phyloP scores from a whole-genome alignment of 1,284 basidiomycete species.

The Peniophora sp. region DNA sequence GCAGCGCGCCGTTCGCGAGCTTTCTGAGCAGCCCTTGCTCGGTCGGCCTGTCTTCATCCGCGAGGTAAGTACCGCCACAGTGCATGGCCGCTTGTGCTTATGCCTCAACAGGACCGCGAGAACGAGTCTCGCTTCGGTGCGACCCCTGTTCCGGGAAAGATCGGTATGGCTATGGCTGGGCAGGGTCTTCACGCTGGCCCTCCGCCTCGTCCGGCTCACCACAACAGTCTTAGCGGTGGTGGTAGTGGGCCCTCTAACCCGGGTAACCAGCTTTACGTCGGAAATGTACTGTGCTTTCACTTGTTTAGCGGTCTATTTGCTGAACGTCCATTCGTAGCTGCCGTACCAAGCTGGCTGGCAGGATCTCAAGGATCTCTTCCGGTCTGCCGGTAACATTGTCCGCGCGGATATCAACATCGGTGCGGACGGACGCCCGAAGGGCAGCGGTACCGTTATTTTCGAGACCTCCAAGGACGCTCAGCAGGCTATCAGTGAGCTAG shows the following conservation, averaged over 20 bases:
- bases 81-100: conserved; percentile 2
- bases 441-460: conserved; percentile 92
- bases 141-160: conserved; percentile 87
- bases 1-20: conserved; percentile 77
- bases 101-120: conserved; percentile 77
- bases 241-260: conserved; percentile 44
- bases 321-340: conserved; percentile 40
- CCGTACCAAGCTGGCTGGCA: conserved; percentile 98
- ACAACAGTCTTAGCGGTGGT: conserved; percentile 52
- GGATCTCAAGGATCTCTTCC: conserved; percentile 95
- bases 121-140: conserved; percentile 91
- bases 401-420: conserved; percentile 92
- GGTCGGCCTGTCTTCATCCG: conserved; percentile 94
- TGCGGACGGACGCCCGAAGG: conserved; percentile 88
- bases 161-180: conserved; percentile 85
- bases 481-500: conserved; percentile 76
- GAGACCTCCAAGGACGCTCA: conserved; percentile 86
- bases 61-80: conserved; percentile 51
- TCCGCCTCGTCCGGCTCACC: conserved; percentile 66
- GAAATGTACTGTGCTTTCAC: conserved; percentile 57
- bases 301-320: conserved; percentile 1
- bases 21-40: conserved; percentile 82
- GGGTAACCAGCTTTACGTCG: conserved; percentile 87
- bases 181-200: conserved; percentile 68
- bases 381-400: conserved; percentile 88